Evolutionary conservation across 768 basidiomycete genomes (phyloP), one percentile per base, ranked within the genome.

Genomic region (Austroboletus eburneus): DNA sequence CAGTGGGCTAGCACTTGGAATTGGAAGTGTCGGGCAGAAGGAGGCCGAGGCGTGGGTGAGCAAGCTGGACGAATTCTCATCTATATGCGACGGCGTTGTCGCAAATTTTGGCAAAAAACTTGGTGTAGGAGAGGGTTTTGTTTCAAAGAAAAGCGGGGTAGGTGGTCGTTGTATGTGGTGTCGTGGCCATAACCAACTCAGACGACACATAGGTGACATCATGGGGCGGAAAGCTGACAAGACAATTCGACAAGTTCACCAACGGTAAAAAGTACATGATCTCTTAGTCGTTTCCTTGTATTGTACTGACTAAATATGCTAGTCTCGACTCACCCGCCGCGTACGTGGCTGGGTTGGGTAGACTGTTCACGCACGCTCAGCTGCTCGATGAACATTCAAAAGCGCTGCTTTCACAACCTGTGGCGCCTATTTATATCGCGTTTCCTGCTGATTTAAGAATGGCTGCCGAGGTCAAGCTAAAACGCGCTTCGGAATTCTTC

Each of bases 401-500:
- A 63, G 90, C 90, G 23, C 70, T 87, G 18, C 66, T 76, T 30
- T 76, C 76, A 22, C 77, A 80, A 52, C 83, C 86, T 3, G 56
- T 78, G 27, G 83, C 86, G 9, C 83, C 86, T 32, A 74, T 84
- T 32, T 93, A 94, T 61, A 76, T 76, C 29, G 77, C 80, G 17
- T 81, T 93, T 56, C 78, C 88, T 5, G 39, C 64, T 35, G 83
- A 90, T 47, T 62, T 85, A 50, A 81, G 84, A 44, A 55, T 60
- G 34, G 75, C 79, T 9, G 76, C 85, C 47, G 90, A 93, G 61
- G 71, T 76, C 57, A 85, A 82, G 64, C 77, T 95, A 47, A 83
- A 80, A 61, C 84, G 86, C 52, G 77, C 81, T 27, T 91, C 89
- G n/a, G 89, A 94, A 59, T 95, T 95, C 64, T 95, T 94, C 57